Conservation (phyloP, 306 rosid genomes). For the Spatholobus suberectus region DNA sequence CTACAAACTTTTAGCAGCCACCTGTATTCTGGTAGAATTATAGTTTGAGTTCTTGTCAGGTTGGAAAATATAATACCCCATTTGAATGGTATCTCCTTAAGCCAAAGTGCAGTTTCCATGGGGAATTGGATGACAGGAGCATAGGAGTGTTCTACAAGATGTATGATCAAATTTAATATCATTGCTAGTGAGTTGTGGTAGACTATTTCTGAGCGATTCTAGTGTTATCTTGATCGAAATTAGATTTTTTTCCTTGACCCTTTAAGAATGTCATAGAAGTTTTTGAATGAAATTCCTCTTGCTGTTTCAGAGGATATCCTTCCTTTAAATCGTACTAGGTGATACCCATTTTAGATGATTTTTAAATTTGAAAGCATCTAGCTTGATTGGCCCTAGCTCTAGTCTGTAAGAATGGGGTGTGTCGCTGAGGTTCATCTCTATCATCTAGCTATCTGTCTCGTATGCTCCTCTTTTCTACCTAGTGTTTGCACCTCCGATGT, state of each 20-base stretch:
- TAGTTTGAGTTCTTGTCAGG: slow-evolving; percentile 25
- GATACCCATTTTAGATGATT: not conserved
- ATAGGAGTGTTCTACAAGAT: not conserved
- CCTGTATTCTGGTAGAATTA: slow-evolving; percentile 27
- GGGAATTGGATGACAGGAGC: slow-evolving; percentile 24
- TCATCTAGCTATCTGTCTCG: not conserved
- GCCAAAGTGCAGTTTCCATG: slow-evolving; percentile 13
- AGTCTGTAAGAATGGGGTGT: not conserved
- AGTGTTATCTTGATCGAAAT: not conserved
- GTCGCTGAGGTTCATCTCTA: not conserved
- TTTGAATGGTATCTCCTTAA: slow-evolving; percentile 31
- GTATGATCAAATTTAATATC: slow-evolving; percentile 14
- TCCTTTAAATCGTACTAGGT: not conserved
- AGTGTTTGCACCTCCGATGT: not conserved
- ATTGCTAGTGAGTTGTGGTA: not conserved
- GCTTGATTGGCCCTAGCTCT: not conserved
- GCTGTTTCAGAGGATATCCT: not conserved
- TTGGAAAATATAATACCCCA: slow-evolving; percentile 10
- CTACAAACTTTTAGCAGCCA: slow-evolving; percentile 22
- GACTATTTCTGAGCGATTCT: not conserved
- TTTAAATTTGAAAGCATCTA: slow-evolving; percentile 1
- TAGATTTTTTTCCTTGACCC: not conserved
- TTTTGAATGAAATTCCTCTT: not conserved
- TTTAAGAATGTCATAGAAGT: not conserved
- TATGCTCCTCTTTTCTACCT: not conserved